Base-by-base conservation (phyloP, 345 rosid genomes). In the Heritiera littoralis region DNA sequence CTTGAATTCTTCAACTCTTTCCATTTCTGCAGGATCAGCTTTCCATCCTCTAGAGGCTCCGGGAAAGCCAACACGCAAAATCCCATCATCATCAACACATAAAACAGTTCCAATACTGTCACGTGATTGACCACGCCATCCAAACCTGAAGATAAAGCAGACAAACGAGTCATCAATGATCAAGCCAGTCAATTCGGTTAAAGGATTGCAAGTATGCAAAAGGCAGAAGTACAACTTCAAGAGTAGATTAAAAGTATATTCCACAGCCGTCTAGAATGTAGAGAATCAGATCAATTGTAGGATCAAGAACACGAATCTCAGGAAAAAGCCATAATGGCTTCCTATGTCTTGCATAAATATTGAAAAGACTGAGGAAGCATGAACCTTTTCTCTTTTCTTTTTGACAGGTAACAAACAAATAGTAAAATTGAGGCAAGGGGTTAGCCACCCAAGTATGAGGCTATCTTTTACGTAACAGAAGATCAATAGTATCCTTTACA, bases 31-130 rank as follows among this genome's bases (percentile, higher is more conserved):
- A 80, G 99, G 99, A 85, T 95, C 99, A 81, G 98, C 99, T 88
- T 95, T 94, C 99, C 99, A 95, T 79, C 99, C 99, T 81, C 98
- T 86, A 76, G 99, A 95, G 81, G 99, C 99, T 88, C 99, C 99
- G 68, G 94, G 98, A 89, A 93, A 95, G 74, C 99, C 99, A 86
- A 95, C 97, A 71, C 99, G 94, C 81, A 95, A 81, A 83, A 95
- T 92, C 20, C 99, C 99, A 85, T 95, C 99, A 80, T 95, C 99
- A 83, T 94, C 99, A 80, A 95, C 97, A 81, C 98, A 93, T 77
- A 95, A 78, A 75, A 95, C 99, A 79, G 99, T 95, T 76, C 99
- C 98, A 23, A 93, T 86, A 85, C 97, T 92, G 76, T 95, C 95
- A 71, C 88, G 92, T 76, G 97, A 93, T 61, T 92, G 98, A 79